Percentiles rank a stretch among this genome's conserved stretches.
Evolutionary conservation across 768 basidiomycete species (phyloP).

Genomic region (Tulasnella sp.): DNA sequence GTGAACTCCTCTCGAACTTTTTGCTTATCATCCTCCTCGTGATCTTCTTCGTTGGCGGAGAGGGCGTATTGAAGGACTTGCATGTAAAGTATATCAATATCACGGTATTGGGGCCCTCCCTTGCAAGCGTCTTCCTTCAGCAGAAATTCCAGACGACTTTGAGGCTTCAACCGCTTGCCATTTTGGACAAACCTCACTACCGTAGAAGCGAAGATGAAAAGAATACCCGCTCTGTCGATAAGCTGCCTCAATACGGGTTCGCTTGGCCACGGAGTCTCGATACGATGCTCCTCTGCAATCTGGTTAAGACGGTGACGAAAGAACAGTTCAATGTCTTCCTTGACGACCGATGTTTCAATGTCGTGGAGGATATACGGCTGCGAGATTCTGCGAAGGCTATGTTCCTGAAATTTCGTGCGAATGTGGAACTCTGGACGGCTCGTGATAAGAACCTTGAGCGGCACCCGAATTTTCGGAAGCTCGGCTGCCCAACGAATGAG

Average conservation of each 20-base stretch:
- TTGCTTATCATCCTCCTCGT: background rate
- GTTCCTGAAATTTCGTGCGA: background rate
- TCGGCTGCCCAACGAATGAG: conserved; percentile 39
- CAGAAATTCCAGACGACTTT: background rate
- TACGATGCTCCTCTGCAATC: background rate
- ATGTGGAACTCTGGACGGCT: conserved; percentile 44
- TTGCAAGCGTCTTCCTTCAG: no score
- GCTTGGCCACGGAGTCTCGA: background rate
- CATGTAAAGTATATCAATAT: background rate
- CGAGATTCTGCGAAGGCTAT: background rate
- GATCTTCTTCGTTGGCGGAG: no score
- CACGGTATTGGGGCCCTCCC: background rate
- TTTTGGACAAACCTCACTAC: background rate
- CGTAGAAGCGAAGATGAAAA: conserved; percentile 25
- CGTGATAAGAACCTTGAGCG: conserved; percentile 45
- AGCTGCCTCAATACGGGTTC: background rate
- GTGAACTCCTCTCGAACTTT: background rate
- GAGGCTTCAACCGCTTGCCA: background rate
- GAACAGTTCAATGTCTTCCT: conserved; percentile 28
- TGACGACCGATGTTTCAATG: conserved; percentile 23
- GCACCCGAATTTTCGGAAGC: conserved; percentile 39
- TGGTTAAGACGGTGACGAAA: conserved; percentile 3
- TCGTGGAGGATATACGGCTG: conserved; percentile 24
- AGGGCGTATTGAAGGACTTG: background rate
- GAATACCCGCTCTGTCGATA: background rate